These are phyloP conservation scores for Rhododendron kiyosumense DNA, from an alignment of 148 eudicot genomes.

Conservation along the genomic window DNA sequence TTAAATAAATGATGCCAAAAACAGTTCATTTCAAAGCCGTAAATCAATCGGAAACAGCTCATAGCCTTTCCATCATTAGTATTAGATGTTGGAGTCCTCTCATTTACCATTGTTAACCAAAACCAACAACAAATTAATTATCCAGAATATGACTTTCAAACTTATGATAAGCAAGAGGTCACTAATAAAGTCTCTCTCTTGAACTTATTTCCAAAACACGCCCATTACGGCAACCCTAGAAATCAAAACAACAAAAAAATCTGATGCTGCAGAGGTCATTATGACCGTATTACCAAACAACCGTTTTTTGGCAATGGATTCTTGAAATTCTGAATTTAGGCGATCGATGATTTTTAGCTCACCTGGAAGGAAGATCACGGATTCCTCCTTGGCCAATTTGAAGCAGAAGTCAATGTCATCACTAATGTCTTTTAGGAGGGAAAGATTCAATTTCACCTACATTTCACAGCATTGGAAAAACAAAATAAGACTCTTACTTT, in stretches of 20 bases:
- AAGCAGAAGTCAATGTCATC: constrained; percentile 66
- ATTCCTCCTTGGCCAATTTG: constrained; percentile 65
- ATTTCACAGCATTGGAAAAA: background rate
- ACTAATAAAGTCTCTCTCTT: background rate
- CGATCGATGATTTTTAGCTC: background rate
- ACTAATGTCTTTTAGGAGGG: constrained; percentile 39
- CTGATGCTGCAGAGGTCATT: background rate
- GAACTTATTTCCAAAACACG: background rate
- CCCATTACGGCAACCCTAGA: background rate
- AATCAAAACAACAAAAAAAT: background rate
- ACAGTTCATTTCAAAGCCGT: background rate
- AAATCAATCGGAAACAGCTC: background rate
- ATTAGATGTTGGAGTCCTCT: background rate
- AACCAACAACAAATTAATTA: background rate
- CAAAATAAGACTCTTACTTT: background rate
- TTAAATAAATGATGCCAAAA: background rate
- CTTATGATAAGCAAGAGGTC: background rate
- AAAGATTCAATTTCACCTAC: constrained; percentile 53
- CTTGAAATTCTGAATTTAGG: background rate
- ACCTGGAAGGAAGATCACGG: constrained; percentile 64
- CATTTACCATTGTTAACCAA: background rate
- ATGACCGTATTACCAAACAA: background rate
- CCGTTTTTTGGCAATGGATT: background rate
- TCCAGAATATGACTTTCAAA: background rate
- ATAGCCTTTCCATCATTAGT: background rate